A percentile compares a stretch with the other conserved stretches of the same genome.
phyloP scores from a whole-genome alignment of 1,284 basidiomycete species.

The Phenoliferia sp. region DNA sequence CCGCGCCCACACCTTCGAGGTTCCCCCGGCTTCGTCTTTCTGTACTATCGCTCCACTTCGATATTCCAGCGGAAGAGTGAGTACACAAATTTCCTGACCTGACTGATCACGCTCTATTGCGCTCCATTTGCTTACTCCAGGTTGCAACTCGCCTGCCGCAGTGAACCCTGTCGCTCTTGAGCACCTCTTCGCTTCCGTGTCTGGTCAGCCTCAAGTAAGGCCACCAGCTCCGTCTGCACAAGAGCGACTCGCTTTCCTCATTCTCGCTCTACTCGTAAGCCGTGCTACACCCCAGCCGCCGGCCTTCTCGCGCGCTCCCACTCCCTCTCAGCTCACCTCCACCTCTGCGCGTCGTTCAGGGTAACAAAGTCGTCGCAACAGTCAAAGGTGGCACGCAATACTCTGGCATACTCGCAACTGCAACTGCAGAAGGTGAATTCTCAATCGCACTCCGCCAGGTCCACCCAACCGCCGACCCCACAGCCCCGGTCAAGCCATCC shows the following conservation, averaged over 20 bases:
- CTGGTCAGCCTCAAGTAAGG: background rate
- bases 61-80: no score
- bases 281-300: no score
- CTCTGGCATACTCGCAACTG: conserved; percentile 63
- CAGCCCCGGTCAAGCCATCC: conserved; percentile 51
- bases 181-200: background rate
- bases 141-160: background rate
- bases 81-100: no score
- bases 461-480: conserved; percentile 55
- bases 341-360: conserved; percentile 14
- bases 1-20: no score
- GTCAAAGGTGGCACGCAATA: conserved; percentile 64
- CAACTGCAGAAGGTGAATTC: conserved; percentile 59
- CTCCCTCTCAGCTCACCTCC: background rate
- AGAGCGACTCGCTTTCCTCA: conserved; percentile 22
- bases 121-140: background rate
- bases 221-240: background rate
- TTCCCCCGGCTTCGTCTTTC: no score
- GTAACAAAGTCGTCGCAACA: conserved; percentile 49
- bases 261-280: conserved; percentile 30
- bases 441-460: conserved; percentile 60
- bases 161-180: background rate
- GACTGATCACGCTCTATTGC: background rate
- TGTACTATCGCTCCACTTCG: no score
- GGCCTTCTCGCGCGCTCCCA: background rate